These are phyloP conservation scores for Fusarium brachygibbosum DNA, from an alignment of 2,329 filamentous ascomycete genomes.

Conservation along the genomic window DNA sequence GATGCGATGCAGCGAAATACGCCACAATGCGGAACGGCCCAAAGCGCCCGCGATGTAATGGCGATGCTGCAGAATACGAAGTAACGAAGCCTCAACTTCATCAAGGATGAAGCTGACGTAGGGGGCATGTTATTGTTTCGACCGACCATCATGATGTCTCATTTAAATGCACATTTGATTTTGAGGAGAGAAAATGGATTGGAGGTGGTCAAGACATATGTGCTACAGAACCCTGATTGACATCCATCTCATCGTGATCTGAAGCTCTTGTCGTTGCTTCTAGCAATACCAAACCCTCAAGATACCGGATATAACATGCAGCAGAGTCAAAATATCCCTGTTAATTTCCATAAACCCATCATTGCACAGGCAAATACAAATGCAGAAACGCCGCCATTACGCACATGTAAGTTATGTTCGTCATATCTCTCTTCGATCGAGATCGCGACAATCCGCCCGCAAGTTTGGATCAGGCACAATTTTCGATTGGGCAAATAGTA, in stretches of 20 bases:
- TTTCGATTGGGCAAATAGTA: neutral
- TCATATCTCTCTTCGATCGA: conserved; percentile 21
- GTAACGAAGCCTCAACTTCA: neutral
- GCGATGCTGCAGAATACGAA: neutral
- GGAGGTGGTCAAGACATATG: too few relatives aligned
- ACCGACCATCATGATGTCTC: conserved; percentile 13
- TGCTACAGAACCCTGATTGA: too few relatives aligned
- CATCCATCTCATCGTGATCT: neutral
- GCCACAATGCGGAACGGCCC: conserved; percentile 10
- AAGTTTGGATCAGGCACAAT: conserved; percentile 8
- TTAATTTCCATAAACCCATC: neutral
- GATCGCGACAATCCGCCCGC: conserved; percentile 1
- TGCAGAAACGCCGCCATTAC: neutral
- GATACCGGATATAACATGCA: neutral
- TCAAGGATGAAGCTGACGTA: conserved; percentile 14
- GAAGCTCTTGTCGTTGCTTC: neutral
- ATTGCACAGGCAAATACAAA: neutral
- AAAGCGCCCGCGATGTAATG: conserved; percentile 1
- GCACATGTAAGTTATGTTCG: conserved; percentile 8
- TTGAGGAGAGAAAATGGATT: neutral
- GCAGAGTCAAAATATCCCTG: too few relatives aligned
- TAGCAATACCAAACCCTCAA: neutral
- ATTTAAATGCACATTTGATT: neutral
- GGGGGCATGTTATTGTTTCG: neutral
- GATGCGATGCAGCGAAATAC: conserved; percentile 15